These are phyloP conservation scores for Annulohypoxylon stygium DNA, from an alignment of 495 filamentous ascomycete species.

Conservation along the genomic window DNA sequence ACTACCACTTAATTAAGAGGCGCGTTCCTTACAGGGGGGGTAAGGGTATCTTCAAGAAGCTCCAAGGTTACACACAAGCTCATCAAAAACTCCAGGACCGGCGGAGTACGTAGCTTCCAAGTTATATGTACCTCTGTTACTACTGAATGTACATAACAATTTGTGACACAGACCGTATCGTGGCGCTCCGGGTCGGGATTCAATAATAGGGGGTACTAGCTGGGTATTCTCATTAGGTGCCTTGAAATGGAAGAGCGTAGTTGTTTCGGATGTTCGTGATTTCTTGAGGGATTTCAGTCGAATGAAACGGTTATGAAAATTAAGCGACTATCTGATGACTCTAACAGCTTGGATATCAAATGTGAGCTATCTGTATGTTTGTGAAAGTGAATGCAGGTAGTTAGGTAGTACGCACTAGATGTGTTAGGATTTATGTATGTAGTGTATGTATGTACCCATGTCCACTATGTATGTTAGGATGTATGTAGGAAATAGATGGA, in stretches of 20 bases:
- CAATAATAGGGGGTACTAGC: background rate
- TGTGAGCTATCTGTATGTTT: background rate
- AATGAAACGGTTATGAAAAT: background rate
- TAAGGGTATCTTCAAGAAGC: background rate
- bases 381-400: background rate
- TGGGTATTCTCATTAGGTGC: background rate
- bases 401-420: too few species aligned
- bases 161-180: background rate
- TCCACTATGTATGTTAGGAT: too few species aligned
- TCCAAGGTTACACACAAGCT: background rate
- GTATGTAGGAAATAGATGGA: background rate
- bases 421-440: too few species aligned
- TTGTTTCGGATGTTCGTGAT: background rate
- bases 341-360: background rate
- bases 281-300: background rate
- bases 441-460: too few species aligned
- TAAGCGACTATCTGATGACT: background rate
- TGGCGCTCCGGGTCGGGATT: slow-evolving; percentile 8
- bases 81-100: background rate
- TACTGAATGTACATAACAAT: background rate
- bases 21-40: background rate
- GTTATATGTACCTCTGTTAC: too few species aligned
- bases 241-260: background rate
- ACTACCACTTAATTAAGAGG: background rate
- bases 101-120: slow-evolving; percentile 1